Evolutionary conservation across 192 early-diverging fungal species (phyloP).

Genomic region (Coemansia sp.): DNA sequence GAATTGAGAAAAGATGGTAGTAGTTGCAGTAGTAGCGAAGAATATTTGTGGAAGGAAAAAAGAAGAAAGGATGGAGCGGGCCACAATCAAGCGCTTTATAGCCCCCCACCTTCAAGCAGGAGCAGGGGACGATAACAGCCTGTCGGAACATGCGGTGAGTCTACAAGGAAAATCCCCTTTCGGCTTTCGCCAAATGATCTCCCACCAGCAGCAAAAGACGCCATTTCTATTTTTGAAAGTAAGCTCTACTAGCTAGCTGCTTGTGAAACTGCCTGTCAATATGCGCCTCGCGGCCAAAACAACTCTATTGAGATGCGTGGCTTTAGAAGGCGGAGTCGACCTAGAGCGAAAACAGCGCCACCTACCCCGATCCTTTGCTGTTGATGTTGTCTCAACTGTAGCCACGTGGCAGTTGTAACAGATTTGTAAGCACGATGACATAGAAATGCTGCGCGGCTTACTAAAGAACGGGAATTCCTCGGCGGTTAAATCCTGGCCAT

Average conservation of each 20-base stretch:
- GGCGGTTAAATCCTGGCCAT: neutral
- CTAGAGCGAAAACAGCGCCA: neutral
- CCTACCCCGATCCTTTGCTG: neutral
- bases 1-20: neutral
- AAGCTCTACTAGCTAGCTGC: neutral
- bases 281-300: neutral
- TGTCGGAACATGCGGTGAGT: neutral
- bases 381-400: neutral
- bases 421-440: neutral
- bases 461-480: neutral
- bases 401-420: neutral
- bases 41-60: neutral
- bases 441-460: neutral
- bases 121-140: neutral
- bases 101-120: neutral
- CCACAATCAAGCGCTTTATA: neutral
- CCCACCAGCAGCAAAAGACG: neutral
- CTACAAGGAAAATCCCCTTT: neutral
- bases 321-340: neutral
- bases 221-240: neutral
- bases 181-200: neutral
- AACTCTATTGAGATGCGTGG: neutral
- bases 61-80: neutral
- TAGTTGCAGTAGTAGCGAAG: neutral
- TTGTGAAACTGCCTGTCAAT: neutral